Conservation (phyloP, 805 yeast species). For the Brettanomyces nanus region DNA sequence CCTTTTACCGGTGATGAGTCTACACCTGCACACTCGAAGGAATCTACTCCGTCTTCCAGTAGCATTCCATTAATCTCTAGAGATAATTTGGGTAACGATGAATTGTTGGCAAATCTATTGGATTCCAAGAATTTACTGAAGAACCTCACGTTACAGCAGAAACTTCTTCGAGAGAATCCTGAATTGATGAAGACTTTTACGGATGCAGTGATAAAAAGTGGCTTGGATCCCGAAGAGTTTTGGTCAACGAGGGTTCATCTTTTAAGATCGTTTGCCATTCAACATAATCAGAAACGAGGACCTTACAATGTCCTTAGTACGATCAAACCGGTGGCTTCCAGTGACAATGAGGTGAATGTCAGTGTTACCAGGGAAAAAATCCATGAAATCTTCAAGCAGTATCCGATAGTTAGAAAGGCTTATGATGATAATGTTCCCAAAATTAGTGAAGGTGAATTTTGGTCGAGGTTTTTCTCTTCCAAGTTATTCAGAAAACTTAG, state of each 20-base stretch:
- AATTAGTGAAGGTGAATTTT: conserved; percentile 82
- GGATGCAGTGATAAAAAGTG: conserved; percentile 75
- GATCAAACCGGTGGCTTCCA: conserved; percentile 86
- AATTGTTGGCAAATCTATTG: conserved; percentile 30
- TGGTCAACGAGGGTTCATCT: conserved; percentile 80
- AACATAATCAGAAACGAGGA: conserved; percentile 78
- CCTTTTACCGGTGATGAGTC: conserved; percentile 7
- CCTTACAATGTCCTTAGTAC: conserved; percentile 92
- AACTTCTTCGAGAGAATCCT: conserved; percentile 61
- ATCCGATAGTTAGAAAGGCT: conserved; percentile 85
- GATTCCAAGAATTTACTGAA: conserved; percentile 53
- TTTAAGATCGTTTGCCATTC: conserved; percentile 77
- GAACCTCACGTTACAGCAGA: conserved; percentile 73
- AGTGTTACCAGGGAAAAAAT: conserved; percentile 87
- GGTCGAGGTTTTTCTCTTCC: conserved; percentile 94
- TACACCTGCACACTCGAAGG: background rate
- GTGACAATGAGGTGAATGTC: conserved; percentile 90
- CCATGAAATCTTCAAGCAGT: conserved; percentile 81
- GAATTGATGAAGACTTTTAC: conserved; percentile 67
- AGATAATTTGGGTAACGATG: conserved; percentile 17
- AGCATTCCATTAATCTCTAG: no score
- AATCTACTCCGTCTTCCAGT: background rate
- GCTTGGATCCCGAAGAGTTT: conserved; percentile 72
- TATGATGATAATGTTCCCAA: conserved; percentile 88
- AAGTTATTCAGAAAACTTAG: conserved; percentile 78